These are phyloP conservation scores for Camellia lanceoleosa DNA, from an alignment of 148 eudicot genomes.

Conservation along the genomic window DNA sequence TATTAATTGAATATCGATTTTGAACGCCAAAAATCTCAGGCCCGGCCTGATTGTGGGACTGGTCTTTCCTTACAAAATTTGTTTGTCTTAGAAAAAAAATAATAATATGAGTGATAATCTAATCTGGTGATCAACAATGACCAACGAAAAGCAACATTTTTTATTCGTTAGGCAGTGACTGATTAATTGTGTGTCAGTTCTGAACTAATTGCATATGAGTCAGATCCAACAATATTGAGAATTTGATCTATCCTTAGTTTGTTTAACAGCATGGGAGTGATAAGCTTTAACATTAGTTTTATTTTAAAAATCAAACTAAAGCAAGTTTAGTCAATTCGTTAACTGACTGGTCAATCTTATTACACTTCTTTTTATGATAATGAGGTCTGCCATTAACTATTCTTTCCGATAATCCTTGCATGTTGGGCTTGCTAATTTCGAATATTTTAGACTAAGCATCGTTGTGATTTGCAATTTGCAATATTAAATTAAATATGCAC, in stretches of 20 bases:
- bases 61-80: neutral
- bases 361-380: neutral
- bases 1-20: no score
- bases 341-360: neutral
- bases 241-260: no score
- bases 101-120: neutral
- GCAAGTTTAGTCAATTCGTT: neutral
- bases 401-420: neutral
- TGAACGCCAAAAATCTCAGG: no score
- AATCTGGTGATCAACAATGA: neutral
- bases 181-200: neutral
- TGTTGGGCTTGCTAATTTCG: neutral
- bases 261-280: neutral
- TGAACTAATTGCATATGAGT: neutral
- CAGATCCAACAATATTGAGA: no score
- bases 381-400: neutral
- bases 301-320: neutral
- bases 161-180: neutral
- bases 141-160: neutral
- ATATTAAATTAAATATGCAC: neutral
- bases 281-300: neutral
- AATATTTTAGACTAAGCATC: neutral
- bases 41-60: neutral
- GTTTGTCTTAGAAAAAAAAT: neutral
- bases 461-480: neutral